Evolutionary conservation across 768 basidiomycete species (phyloP).

Genomic region (Peribolospora baueri): DNA sequence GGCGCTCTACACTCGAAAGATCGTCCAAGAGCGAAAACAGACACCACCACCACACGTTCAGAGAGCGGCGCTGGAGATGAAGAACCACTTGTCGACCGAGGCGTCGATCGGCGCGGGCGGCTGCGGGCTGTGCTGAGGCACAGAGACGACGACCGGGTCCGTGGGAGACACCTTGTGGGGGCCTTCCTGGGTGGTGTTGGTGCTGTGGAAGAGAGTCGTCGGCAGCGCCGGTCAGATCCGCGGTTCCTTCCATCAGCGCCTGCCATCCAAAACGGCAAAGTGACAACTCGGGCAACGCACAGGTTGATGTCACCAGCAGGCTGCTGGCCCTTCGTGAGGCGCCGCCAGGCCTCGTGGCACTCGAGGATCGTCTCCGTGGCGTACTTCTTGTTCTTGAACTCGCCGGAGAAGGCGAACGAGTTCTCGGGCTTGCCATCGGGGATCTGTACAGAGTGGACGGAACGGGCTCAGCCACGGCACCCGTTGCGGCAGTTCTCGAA

Average conservation of each 20-base stretch:
- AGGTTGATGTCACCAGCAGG: constrained; percentile 53
- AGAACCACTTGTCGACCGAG: constrained; percentile 29
- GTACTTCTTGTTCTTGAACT: constrained; percentile 99
- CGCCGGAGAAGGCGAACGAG: constrained; percentile 87
- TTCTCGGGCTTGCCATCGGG: constrained; percentile 88
- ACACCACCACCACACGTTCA: not conserved
- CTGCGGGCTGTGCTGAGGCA: constrained; percentile 59
- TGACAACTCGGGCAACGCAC: constrained; percentile 28
- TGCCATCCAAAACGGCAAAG: constrained; percentile 1
- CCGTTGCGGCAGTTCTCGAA: not conserved
- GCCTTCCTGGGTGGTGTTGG: constrained; percentile 50
- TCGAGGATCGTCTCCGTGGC: constrained; percentile 98
- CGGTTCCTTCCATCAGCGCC: not conserved
- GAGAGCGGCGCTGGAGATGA: constrained; percentile 34
- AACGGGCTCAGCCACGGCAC: not conserved
- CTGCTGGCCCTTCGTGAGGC: constrained; percentile 53
- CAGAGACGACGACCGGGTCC: constrained; percentile 35
- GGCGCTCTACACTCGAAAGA: not conserved
- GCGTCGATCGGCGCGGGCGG: constrained; percentile 48
- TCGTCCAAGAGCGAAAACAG: not conserved
- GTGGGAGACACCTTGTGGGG: constrained; percentile 39
- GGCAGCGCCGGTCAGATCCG: not conserved
- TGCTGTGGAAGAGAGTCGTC: constrained; percentile 25
- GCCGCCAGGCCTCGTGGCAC: constrained; percentile 95
- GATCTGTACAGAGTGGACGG: constrained; percentile 9